Evolutionary conservation across 768 basidiomycete genomes (phyloP), one percentile per base, ranked within the genome.

Genomic region (Antrodiella citrinella): DNA sequence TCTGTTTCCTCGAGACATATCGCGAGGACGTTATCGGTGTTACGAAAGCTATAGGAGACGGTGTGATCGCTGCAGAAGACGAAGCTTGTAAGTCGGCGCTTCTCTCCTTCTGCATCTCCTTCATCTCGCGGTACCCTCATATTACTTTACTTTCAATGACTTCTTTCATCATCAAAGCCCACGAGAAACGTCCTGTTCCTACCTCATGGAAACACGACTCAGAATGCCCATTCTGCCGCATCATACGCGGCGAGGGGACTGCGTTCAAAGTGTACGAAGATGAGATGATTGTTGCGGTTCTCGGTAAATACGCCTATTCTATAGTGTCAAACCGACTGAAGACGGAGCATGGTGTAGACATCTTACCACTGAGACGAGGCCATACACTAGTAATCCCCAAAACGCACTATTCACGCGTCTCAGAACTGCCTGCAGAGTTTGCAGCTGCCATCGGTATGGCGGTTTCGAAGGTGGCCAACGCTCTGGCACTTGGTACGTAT

Each of bases 371-470:
- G 30, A 67, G 86, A 42, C 69, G 63, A 23, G 85, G 86, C 2
- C 85, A 87, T 62, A 77, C 78, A 12, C 75, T 88, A 5, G 77
- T 87, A 15, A 76, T 88, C 59, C 84, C 85, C 12, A 87, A 86
- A 58, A 60, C 63, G 11, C 85, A 87, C 59, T 72, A 72, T 51
- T 66, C 79, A 20, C 70, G 79, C 25, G 64, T 88, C 13, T 84
- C 84, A 2, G 85, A 86, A 38, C 71, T 87, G 9, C 79, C 82
- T 4, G 59, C 72, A 11, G 78, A 81, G 25, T 69, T 73, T 58
- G 81, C 84, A 2, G 76, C 73, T 5, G 77, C 81, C 11, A 61
- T 74, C 7, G 86, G 86, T 11, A 65, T 68, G 56, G 76, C 76
- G 1, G 72, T 88, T 15, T 75, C 81, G 4, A 80, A 69, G 55